Evolutionary conservation across 2,329 filamentous ascomycete genomes (phyloP), one percentile per base, ranked within the genome.

Genomic region (Botrytis elliptica): DNA sequence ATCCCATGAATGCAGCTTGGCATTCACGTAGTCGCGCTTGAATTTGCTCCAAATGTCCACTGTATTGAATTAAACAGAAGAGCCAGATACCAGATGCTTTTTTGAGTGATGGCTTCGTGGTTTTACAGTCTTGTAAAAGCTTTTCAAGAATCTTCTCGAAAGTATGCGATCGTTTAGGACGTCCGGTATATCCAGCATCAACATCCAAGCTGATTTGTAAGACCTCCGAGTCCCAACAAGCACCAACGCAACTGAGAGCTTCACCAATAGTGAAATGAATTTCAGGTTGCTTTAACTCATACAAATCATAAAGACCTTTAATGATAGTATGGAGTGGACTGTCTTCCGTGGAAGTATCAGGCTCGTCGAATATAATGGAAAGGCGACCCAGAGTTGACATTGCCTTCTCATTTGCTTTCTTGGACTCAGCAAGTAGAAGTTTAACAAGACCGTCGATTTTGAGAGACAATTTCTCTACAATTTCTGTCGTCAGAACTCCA

Each of bases 71-170:
- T 4, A 98, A 84, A 79, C 92, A 97, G 74, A 98, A 91, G 0
- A 98, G 87, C 96, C 96, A 98, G 78, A 99, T 97, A 0, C 94
- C 94, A 0, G 95, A 95, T 4, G 95, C 94, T 81, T 97, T 97
- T 78, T 94, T 91, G 7, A 98, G 85, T 0, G 94, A 92, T 1
- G 96, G 96, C 79, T 98, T 98, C 0, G 93, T 94, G 14, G 91
- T 90, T 78, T 92, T 91, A 83, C 92, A 96, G 79, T 96, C 92
- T 3, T 85, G 84, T 65, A 98, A 86, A 2, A 97, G 87, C 80
- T 91, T 94, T 74, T 93, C 88, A 8, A 97, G 79, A 77, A 83
- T 78, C 75, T 64, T 81, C 77, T 73, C 76, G 4, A 82, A 67
- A 1, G 81, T 81, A 1, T 83, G 80, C 2, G 85, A 80, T 7